Evolutionary conservation across 2,329 filamentous ascomycete species (phyloP), one percentile per base, ranked within the genome.

Genomic region (Diaporthe amygdali): DNA sequence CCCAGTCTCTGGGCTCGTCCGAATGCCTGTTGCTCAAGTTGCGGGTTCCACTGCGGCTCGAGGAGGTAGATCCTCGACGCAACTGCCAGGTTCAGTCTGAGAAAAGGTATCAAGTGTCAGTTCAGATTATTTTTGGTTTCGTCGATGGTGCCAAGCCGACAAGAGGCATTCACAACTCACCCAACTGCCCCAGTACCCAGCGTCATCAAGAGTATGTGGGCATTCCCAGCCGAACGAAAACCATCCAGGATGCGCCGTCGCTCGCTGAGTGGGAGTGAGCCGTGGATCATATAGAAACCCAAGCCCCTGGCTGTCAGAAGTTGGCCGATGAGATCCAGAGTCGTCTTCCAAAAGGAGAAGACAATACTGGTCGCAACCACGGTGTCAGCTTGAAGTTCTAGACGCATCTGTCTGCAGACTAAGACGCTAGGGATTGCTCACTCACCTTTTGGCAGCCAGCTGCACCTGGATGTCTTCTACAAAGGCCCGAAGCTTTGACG

Each of bases 1-100:
- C 85, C 84, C 0, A 89, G 77, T 0, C 87, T 82, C 3, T 87
- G 76, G 0, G 84, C 85, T 14, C 87, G 78, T 0, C 81, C 85
- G 15, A 89, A 83, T 0, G 87, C 87, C 68, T 89, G 87, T 15
- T 82, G 82, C 70, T 89, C 87, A 0, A 87, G 82, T 2, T 81
- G 84, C 0, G 86, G 87, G 47, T 89, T 89, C 86, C 87, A 89
- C 32, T 89, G 87, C 0, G 85, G 82, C 63, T 89, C 87, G 0
- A 88, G 77, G 3, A 89, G 83, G 70, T 86, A 86, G 0, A 89
- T 82, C 0, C 83, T 80, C 52, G 84, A 86, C 0, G 86, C 86
- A 0, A 79, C 80, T 0, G 84, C 82, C 3, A 89, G 78, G n/a
- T 88, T 87, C 0, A 88, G 71, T 12, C 85, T 85, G 5, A n/a